Evolutionary conservation across 176 grass and related monocot genomes (phyloP).

Genomic region (Urochloa ruziziensis): DNA sequence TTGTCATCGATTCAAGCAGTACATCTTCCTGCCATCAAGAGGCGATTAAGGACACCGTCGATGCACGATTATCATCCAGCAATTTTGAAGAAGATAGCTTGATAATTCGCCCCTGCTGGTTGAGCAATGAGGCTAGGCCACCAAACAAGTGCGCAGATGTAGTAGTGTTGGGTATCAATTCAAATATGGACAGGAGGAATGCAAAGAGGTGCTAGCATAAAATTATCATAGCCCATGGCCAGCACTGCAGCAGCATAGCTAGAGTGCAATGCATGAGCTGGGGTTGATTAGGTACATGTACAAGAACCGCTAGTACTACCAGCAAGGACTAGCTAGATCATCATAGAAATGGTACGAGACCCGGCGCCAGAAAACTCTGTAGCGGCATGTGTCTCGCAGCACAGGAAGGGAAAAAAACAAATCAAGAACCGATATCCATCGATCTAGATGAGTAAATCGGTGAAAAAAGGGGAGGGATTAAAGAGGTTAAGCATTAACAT

Average conservation of each 20-base stretch:
- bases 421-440: conserved; percentile 28
- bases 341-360: conserved; percentile 31
- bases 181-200: not conserved
- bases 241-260: conserved; percentile 21
- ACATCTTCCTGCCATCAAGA: conserved; percentile 26
- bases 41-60: not conserved
- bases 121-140: not conserved
- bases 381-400: conserved; percentile 32
- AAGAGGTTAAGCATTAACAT: conserved; percentile 42
- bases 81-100: conserved; percentile 2
- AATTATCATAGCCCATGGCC: conserved; percentile 51
- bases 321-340: conserved; percentile 21
- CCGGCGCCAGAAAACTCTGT: conserved; percentile 29
- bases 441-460: not conserved
- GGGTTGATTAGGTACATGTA: conserved; percentile 50
- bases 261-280: conserved; percentile 37
- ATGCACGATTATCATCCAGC: not conserved
- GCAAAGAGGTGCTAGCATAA: conserved; percentile 38
- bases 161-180: conserved; percentile 19
- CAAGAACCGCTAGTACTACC: conserved; percentile 42
- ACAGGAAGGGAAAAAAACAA: conserved; percentile 11
- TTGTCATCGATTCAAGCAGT: not conserved
- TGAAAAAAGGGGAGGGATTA: not conserved
- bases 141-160: conserved; percentile 27
- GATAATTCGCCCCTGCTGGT: not conserved